Base-by-base conservation (phyloP, 2,329 filamentous ascomycete genomes). In the Fusarium illudens region DNA sequence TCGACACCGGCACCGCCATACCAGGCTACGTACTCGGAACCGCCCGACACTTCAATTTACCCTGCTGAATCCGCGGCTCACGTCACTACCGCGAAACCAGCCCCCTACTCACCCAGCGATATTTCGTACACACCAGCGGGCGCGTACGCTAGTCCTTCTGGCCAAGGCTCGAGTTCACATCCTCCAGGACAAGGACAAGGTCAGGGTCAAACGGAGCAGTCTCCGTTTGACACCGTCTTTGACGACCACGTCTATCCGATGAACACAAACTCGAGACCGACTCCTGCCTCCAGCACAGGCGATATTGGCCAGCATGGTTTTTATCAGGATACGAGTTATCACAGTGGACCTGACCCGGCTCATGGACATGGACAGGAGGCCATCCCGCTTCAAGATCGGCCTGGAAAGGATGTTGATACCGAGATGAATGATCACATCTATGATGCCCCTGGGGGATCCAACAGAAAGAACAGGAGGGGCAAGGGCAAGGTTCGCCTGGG, bases 191-290 rank as follows among this genome's bases (percentile, higher is more conserved):
- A 46, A 46, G 42, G 37, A 8, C 37, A 44, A 8, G 25, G 25
- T 27, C 78, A 78, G 51, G 75, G 76, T 32, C 75, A 77, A 60
- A 77, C 77, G 25, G 77, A 75, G 48, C 80, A 71, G 72, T 85
- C 87, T 19, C 89, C 89, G 10, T 90, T 91, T 75, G 86, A 88
- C 57, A 86, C 85, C 49, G 87, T 89, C 58, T 91, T 91, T 76
- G 89, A 91, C 77, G 89, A 92, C 76, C 83, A 89, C 78, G 84
- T 85, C 60, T 91, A 92, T 74, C 87, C 88, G 58, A 81, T 84
- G 52, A 83, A 84, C 73, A 36, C 66, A 48, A 83, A 83, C 72
- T 79, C 83, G n/a, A 72, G 71, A 50, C 71, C 73, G 29, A 61
- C 77, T 68, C 60, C 75, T 66, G 62, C 62, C 53, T 78, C 73